Evolutionary conservation across 1,284 basidiomycete genomes (phyloP).

Genomic region (Vanrija sp.): DNA sequence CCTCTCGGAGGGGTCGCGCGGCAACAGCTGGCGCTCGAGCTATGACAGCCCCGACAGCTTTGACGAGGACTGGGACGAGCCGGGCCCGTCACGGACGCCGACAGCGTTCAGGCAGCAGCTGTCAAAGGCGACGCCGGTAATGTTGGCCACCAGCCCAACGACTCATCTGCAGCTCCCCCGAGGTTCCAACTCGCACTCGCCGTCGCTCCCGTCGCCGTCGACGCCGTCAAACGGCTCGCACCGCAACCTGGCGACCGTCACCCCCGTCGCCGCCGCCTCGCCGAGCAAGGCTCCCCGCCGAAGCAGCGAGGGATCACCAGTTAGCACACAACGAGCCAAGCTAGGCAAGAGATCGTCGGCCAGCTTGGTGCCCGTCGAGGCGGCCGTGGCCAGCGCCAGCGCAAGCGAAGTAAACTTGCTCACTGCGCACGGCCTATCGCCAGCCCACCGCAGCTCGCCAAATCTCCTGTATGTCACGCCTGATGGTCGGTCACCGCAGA

Average conservation of each 20-base stretch:
- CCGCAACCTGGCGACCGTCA: not conserved
- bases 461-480: slow-evolving; percentile 3
- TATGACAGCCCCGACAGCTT: slow-evolving; percentile 14
- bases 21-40: not conserved
- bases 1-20: slow-evolving; percentile 3
- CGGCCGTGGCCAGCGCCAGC: too few relatives aligned
- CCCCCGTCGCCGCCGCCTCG: not conserved
- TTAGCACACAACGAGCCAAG: too few relatives aligned
- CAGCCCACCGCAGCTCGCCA: slow-evolving; percentile 9
- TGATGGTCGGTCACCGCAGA: not conserved
- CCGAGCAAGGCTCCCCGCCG: not conserved
- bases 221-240: too few relatives aligned
- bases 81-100: slow-evolving; percentile 8
- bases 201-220: slow-evolving; percentile 1
- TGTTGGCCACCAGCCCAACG: not conserved
- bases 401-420: too few relatives aligned
- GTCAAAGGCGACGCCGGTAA: not conserved
- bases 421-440: slow-evolving; percentile 1
- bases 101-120: slow-evolving; percentile 2
- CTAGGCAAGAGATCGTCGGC: too few relatives aligned
- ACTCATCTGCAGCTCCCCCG: slow-evolving; percentile 7
- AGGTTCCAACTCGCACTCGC: slow-evolving; percentile 11
- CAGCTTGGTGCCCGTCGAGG: too few relatives aligned
- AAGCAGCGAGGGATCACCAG: not conserved
- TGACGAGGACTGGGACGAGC: slow-evolving; percentile 20